A percentile compares a stretch with the other conserved stretches of the same genome.
Conservation (phyloP, 192 early-diverging fungal genomes). For the Rhizophagus prolifer region DNA sequence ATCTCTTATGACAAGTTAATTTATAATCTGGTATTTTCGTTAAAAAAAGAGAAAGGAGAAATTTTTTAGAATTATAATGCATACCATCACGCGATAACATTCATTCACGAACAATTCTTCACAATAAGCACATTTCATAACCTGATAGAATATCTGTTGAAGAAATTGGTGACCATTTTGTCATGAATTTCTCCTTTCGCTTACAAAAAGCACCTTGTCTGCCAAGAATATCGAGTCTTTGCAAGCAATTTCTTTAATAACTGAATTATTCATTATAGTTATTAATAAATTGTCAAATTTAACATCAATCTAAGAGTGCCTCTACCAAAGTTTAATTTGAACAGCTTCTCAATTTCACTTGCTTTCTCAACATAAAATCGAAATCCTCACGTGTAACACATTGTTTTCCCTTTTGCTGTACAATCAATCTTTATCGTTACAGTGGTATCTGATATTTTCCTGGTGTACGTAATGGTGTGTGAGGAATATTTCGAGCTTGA, state of each 20-base stretch:
- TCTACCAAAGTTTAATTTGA: slow-evolving; percentile 85
- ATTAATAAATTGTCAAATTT: slow-evolving; percentile 4
- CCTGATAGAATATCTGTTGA: slow-evolving; percentile 87
- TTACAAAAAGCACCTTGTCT: slow-evolving; percentile 77
- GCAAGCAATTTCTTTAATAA: slow-evolving; percentile 48
- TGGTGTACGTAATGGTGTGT: slow-evolving; percentile 53
- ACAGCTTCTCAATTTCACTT: slow-evolving; percentile 85
- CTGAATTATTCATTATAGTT: slow-evolving; percentile 25
- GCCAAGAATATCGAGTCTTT: slow-evolving; percentile 66
- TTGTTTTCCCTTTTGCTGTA: slow-evolving; percentile 70
- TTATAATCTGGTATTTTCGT: slow-evolving; percentile 68
- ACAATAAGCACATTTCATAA: slow-evolving; percentile 98
- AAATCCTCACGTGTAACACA: slow-evolving; percentile 77
- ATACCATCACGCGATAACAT: slow-evolving; percentile 92
- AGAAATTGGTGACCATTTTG: slow-evolving; percentile 95
- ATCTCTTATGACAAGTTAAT: slow-evolving; percentile 91
- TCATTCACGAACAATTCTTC: slow-evolving; percentile 89
- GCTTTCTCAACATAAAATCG: slow-evolving; percentile 87
- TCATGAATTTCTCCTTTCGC: slow-evolving; percentile 74
- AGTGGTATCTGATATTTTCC: slow-evolving; percentile 64
- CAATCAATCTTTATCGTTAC: slow-evolving; percentile 86
- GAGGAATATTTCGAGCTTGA: slow-evolving; percentile 58
- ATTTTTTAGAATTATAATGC: not conserved
- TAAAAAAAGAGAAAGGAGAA: not conserved
- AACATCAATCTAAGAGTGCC: too few species aligned